Percentiles rank a stretch among this genome's conserved stretches.
These are phyloP conservation scores for Pulveroboletus sp. DNA, from an alignment of 768 basidiomycete genomes.

Conservation along the genomic window DNA sequence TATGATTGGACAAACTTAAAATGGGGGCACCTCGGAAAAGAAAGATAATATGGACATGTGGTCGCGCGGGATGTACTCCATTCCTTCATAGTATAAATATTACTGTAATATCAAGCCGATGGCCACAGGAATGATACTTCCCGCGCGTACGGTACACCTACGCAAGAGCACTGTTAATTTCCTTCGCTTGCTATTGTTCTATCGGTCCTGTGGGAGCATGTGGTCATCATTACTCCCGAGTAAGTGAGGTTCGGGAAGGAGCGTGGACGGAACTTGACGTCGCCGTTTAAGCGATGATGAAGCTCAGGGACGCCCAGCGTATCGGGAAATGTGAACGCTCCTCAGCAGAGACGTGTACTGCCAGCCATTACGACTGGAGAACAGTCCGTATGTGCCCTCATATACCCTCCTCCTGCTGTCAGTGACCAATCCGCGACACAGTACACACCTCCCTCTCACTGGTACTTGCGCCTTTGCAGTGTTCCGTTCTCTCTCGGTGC, in stretches of 20 bases:
- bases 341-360: constrained; percentile 13
- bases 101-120: not conserved
- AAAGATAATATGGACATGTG: constrained; percentile 11
- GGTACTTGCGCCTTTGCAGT: constrained; percentile 4
- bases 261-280: constrained; percentile 19
- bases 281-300: constrained; percentile 24
- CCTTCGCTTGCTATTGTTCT: constrained; percentile 18
- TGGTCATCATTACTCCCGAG: constrained; percentile 7
- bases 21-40: not conserved
- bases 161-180: constrained; percentile 20
- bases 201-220: not conserved
- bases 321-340: constrained; percentile 24
- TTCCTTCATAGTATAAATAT: not conserved
- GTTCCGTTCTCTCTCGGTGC: constrained; percentile 8
- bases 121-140: constrained; percentile 3
- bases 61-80: not conserved
- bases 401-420: not conserved
- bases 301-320: constrained; percentile 18
- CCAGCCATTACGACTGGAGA: not conserved
- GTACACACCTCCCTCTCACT: not conserved
- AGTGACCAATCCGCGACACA: not conserved
- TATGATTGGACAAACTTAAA: constrained; percentile 22
- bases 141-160: not conserved
- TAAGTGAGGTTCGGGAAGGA: constrained; percentile 6
- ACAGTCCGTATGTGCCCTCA: not conserved